Base-by-base conservation (phyloP, 208 protist genomes). In the Acanthamoeba triangularis region DNA sequence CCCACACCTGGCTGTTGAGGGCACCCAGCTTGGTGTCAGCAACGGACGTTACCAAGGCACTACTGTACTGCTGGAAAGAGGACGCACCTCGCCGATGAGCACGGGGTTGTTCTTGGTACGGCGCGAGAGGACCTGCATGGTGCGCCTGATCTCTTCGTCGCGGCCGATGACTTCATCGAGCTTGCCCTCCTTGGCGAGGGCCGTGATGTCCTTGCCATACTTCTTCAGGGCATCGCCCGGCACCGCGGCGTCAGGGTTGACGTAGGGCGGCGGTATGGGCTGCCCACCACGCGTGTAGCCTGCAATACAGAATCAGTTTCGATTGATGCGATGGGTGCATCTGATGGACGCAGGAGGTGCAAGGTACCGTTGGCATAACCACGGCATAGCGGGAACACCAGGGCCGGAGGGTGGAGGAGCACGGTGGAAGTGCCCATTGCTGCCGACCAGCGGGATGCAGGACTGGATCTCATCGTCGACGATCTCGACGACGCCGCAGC, bases 41-140 rank as follows among this genome's bases (percentile, higher is more conserved):
- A 23, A 23, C 20, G 20, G 54, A 61, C 16, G 11, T 61, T 6
- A 13, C 16, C 11, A 5, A 61, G 20, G 11, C 52, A 59, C 7
- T 2, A 61, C 7, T 1, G 54, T 1, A 61, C 16, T 61, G 54
- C 54, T 25, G 49, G 14, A 54, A 54, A 18, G 14, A 11, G 49
- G 49, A 54, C 14, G 49, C 49, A n/a, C 99, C 99, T 91, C 98
- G 90, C 99, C 99, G 87, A 99, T 99, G 28, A 99, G 98, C 6
- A 99, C 99, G 33, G 99, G 99, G 97, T 99, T 99, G 98, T 99
- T 99, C 98, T 99, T 99, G 35, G 99, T 99, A 90, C 99, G 98
- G 28, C 99, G 98, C 56, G 98, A 98, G 37, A 99, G 96, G 14
- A 99, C 91, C 44, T 99, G 98, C 84, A 99, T 99, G 13, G 99